Evolutionary conservation across 805 yeast species (phyloP).

Genomic region (Nematodospora valgi): DNA sequence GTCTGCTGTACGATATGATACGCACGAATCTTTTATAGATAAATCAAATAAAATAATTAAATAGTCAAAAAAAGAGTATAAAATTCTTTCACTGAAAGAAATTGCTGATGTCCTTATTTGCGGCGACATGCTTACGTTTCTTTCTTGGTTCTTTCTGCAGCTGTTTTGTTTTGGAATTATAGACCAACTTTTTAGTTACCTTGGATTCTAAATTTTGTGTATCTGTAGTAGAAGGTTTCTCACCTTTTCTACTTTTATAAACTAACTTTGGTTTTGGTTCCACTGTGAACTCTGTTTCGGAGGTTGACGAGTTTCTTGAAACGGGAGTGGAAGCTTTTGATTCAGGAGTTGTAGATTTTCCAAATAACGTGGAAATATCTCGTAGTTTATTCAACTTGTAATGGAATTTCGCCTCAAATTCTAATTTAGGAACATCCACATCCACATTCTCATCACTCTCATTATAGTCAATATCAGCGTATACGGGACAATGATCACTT

Average conservation of each 20-base stretch:
- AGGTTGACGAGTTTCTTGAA: not conserved
- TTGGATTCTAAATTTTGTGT: too few species aligned
- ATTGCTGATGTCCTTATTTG: too few species aligned
- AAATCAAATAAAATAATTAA: too few species aligned
- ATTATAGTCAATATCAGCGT: slow-evolving; percentile 50
- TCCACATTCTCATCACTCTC: too few species aligned
- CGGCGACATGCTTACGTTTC: too few species aligned
- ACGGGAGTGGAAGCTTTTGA: not conserved
- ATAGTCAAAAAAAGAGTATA: too few species aligned
- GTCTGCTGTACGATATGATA: too few species aligned
- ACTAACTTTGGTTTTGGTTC: not conserved
- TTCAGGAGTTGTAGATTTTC: not conserved
- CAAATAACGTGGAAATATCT: slow-evolving; percentile 34
- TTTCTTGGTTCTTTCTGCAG: slow-evolving; percentile 3
- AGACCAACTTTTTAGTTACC: too few species aligned
- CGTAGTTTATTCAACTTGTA: slow-evolving; percentile 36
- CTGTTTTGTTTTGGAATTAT: too few species aligned
- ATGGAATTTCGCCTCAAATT: slow-evolving; percentile 52
- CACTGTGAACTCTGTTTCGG: not conserved
- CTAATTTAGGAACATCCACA: slow-evolving; percentile 20
- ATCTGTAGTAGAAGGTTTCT: not conserved
- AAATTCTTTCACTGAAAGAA: too few species aligned
- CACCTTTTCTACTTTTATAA: slow-evolving; percentile 3
- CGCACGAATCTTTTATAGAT: too few species aligned
- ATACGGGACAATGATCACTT: slow-evolving; percentile 94